Percentiles rank a stretch among this genome's conserved stretches.
Evolutionary conservation across 1,284 basidiomycete species (phyloP).

Genomic region (Phlebopus sp.): DNA sequence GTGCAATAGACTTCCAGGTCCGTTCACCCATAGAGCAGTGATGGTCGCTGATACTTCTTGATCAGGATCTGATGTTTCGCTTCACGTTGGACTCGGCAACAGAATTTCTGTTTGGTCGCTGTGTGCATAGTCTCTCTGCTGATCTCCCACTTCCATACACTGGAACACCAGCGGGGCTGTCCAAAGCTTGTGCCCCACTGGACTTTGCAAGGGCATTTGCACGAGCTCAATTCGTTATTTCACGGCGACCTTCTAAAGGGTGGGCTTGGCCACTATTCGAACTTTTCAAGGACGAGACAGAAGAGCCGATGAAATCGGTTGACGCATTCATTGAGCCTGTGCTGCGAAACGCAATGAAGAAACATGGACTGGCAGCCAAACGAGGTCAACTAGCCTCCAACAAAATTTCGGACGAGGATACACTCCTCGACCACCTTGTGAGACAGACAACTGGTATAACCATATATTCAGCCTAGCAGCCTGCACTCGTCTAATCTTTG

Average conservation of each 20-base stretch:
- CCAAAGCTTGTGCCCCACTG: slow-evolving; percentile 10
- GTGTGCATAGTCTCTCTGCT: slow-evolving; percentile 39
- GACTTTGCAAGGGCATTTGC: slow-evolving; percentile 31
- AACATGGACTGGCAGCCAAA: slow-evolving; percentile 26
- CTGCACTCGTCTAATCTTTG: slow-evolving; percentile 1
- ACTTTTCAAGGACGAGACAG: slow-evolving; percentile 43
- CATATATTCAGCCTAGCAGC: not conserved
- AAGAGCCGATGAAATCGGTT: slow-evolving; percentile 45
- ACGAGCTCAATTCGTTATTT: slow-evolving; percentile 38
- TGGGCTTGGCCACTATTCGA: slow-evolving; percentile 51
- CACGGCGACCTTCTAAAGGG: slow-evolving; percentile 38
- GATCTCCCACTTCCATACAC: slow-evolving; percentile 45
- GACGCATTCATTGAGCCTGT: slow-evolving; percentile 51
- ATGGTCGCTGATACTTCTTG: not conserved
- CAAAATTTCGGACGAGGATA: slow-evolving; percentile 12
- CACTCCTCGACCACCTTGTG: slow-evolving; percentile 26
- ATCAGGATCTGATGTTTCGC: slow-evolving; percentile 37
- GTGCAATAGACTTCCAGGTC: slow-evolving; percentile 42
- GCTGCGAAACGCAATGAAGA: slow-evolving; percentile 42
- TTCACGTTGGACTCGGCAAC: slow-evolving; percentile 57
- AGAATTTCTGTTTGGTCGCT: slow-evolving; percentile 52
- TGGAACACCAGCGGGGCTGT: slow-evolving; percentile 13
- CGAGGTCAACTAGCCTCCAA: slow-evolving; percentile 11
- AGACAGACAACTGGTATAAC: slow-evolving; percentile 18
- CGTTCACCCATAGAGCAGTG: not conserved